Base-by-base conservation (phyloP, 148 eudicot genomes). In the Vaccinium myrtillus region DNA sequence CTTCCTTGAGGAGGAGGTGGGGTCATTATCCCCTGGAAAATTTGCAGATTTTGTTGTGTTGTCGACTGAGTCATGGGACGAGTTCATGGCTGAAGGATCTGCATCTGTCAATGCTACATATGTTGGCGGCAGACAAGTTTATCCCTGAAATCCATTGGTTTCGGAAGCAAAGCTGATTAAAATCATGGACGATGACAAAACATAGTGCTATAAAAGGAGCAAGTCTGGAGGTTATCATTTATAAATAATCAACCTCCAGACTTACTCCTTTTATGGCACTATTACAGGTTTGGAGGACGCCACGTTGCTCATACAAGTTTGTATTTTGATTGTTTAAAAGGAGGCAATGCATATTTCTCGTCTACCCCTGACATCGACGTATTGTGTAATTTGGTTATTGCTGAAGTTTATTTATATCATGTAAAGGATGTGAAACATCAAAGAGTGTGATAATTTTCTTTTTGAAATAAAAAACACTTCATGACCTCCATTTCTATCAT, bases 21-120 rank as follows among this genome's bases (percentile, higher is more conserved):
- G 99, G 36, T 97, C 99, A 39, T 81, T 97, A 83, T 92, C 99
- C 76, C 86, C 92, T 0, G 99, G 98, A 49, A 97, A 97, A 87
- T 81, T 89, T 75, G 99, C 98, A 54, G 99, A 97, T 88, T 97
- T 97, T 85, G 99, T 95, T 15, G 88, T 97, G 58, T 84, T 97
- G 49, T 90, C 94, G 16, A 81, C 87, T 53, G 82, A 90, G 88
- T 94, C 98, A 39, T 97, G 96, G 98, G 93, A 95, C 23, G 81
- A 84, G 19, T 90, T 97, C 51, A 84, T 59, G 36, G 85, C 75
- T 46, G 94, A 91, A 83, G 96, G 87, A 70, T 89, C 89, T 77
- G 91, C 92, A 27, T 87, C 91, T 11, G 83, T 97, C 14, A 90
- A 91, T 84, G 95, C 98, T 48, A 95, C 99, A 32, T 97, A 92